A percentile compares a stretch with the other conserved stretches of the same genome.
Conservation (phyloP, 139 green algal genomes). For the Coelastrella sp. region DNA sequence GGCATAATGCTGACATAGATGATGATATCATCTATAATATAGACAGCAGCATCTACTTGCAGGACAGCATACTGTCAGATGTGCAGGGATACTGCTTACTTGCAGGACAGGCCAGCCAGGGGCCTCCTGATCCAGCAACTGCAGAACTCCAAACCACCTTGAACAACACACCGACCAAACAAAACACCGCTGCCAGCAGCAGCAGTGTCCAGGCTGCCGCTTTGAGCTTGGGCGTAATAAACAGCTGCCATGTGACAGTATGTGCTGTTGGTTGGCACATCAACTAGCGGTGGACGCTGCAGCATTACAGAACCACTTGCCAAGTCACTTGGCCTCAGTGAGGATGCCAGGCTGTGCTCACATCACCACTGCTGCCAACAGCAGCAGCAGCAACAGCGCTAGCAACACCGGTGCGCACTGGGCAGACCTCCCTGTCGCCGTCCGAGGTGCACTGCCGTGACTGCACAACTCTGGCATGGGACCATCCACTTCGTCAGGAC, state of each 20-base stretch:
- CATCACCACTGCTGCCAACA: background rate
- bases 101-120: conserved; percentile 15
- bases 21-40: no score
- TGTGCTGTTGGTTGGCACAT: conserved; percentile 17
- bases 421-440: background rate
- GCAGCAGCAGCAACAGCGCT: background rate
- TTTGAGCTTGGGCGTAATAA: background rate
- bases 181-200: conserved; percentile 2
- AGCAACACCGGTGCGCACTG: background rate
- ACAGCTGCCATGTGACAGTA: conserved; percentile 2
- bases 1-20: no score
- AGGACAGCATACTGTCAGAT: background rate
- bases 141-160: conserved; percentile 11
- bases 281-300: background rate
- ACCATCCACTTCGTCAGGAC: background rate
- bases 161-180: conserved; percentile 6
- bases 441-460: background rate
- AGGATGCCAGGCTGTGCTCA: background rate
- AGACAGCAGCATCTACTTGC: no score
- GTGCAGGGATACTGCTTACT: background rate
- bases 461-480: background rate
- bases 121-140: background rate
- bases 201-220: background rate
- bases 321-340: no score
- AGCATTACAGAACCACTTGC: background rate